phyloP scores from a whole-genome alignment of 2,329 filamentous ascomycete species.

The Cytospora schulzeri region DNA sequence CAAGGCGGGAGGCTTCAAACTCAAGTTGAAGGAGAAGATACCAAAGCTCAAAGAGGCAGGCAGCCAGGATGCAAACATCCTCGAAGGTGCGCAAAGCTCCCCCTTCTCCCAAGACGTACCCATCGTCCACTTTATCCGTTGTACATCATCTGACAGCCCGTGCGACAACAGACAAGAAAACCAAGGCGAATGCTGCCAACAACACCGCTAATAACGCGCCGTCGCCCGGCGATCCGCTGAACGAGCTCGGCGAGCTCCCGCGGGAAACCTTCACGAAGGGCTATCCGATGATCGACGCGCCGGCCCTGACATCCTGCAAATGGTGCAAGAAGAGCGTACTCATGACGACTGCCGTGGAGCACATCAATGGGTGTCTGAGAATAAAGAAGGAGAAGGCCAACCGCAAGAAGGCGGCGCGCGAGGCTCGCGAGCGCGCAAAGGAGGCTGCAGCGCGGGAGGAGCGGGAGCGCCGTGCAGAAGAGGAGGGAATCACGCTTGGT shows the following conservation, averaged over 20 bases:
- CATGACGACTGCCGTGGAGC: conserved; percentile 71
- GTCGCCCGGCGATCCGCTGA: conserved; percentile 60
- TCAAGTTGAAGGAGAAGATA: conserved; percentile 65
- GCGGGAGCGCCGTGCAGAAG: conserved; percentile 50
- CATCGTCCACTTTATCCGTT: not conserved
- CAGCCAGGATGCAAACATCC: conserved; percentile 69
- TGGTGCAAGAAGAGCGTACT: conserved; percentile 91
- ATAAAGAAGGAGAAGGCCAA: conserved; percentile 82
- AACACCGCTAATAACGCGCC: conserved; percentile 46
- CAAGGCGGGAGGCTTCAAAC: conserved; percentile 54
- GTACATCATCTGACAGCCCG: conserved; percentile 1
- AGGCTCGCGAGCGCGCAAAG: conserved; percentile 67
- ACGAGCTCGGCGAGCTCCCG: conserved; percentile 73
- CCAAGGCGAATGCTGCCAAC: conserved; percentile 41
- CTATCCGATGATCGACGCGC: conserved; percentile 76
- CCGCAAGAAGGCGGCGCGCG: conserved; percentile 73
- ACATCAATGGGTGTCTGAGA: conserved; percentile 81
- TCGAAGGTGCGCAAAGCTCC: conserved; percentile 54
- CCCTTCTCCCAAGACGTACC: conserved; percentile 16
- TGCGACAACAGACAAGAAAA: conserved; percentile 52
- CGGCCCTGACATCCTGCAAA: conserved; percentile 84
- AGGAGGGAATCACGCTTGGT: conserved; percentile 47
- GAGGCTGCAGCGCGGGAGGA: conserved; percentile 62
- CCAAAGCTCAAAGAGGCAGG: conserved; percentile 68
- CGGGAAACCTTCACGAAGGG: conserved; percentile 81